Conservation (phyloP, 768 basidiomycete species). For the Xanthoconium stramineum region DNA sequence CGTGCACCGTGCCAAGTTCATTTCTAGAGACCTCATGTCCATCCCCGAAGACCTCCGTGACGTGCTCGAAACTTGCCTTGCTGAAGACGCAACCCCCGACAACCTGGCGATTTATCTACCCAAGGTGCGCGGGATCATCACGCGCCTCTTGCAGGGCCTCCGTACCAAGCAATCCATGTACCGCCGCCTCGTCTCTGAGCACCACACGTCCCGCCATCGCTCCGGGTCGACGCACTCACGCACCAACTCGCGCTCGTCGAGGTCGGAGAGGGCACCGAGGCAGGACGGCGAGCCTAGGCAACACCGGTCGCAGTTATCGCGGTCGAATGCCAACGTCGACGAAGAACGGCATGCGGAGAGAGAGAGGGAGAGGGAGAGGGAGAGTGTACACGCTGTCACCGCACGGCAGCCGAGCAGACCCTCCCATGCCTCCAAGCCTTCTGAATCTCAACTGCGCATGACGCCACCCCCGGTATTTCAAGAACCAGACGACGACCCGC, state of each 20-base stretch:
- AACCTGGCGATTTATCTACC: conserved; percentile 90
- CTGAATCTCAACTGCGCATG: conserved; percentile 30
- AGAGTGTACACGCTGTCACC: conserved; percentile 25
- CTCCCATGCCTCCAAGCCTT: conserved; percentile 36
- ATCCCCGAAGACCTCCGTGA: conserved; percentile 88
- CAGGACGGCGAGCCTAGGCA: conserved; percentile 46
- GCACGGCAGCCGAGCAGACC: conserved; percentile 42
- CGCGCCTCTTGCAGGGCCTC: conserved; percentile 88
- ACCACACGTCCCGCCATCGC: conserved; percentile 38
- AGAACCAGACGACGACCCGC: conserved; percentile 32
- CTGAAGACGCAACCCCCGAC: conserved; percentile 83
- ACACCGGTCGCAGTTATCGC: conserved; percentile 45
- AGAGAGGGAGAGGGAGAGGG: conserved; percentile 29
- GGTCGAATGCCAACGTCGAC: conserved; percentile 37
- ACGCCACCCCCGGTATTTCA: conserved; percentile 29
- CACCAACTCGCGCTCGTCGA: conserved; percentile 58
- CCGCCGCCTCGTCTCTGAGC: conserved; percentile 67
- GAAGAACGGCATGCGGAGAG: conserved; percentile 38
- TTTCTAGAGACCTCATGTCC: conserved; percentile 71
- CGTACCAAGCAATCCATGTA: conserved; percentile 89
- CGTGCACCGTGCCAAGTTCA: conserved; percentile 13
- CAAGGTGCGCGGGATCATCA: conserved; percentile 88
- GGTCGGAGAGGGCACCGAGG: conserved; percentile 34
- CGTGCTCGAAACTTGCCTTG: conserved; percentile 86
- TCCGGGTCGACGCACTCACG: conserved; percentile 51